Conservation (phyloP, 192 early-diverging fungal species). For the Linnemannia hyalina region DNA sequence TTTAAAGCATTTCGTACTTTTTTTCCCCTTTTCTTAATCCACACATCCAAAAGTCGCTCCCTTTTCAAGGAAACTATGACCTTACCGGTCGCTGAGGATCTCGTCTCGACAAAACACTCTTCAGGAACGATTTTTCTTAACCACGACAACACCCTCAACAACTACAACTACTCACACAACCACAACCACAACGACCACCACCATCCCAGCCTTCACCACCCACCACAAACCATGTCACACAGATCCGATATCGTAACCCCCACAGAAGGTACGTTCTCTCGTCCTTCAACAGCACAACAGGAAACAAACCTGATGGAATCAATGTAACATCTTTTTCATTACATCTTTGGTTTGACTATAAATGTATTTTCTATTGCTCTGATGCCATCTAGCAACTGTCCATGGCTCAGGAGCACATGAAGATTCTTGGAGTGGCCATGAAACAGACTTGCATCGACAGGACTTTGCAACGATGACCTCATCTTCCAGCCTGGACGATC, state of each 20-base stretch:
- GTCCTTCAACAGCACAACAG: background rate
- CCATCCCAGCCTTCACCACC: background rate
- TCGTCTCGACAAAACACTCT: conserved; percentile 7
- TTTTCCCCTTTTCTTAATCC: background rate
- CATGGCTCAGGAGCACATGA: background rate
- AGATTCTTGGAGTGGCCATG: background rate
- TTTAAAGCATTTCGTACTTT: no score
- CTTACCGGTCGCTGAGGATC: conserved; percentile 10
- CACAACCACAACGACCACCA: background rate
- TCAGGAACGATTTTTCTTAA: background rate
- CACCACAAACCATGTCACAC: background rate
- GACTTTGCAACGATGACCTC: background rate
- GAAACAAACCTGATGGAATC: background rate
- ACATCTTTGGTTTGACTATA: background rate
- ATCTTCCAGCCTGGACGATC: background rate
- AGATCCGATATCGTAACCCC: background rate
- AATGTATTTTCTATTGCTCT: background rate
- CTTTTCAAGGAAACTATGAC: background rate
- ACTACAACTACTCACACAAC: background rate
- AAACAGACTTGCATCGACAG: background rate
- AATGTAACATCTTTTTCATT: background rate
- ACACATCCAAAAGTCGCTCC: background rate
- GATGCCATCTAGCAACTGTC: background rate
- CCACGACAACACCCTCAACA: background rate
- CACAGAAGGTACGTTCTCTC: background rate